These are phyloP conservation scores for Skeletonema potamos DNA, from an alignment of 108 stramenopile species.

Conservation along the genomic window DNA sequence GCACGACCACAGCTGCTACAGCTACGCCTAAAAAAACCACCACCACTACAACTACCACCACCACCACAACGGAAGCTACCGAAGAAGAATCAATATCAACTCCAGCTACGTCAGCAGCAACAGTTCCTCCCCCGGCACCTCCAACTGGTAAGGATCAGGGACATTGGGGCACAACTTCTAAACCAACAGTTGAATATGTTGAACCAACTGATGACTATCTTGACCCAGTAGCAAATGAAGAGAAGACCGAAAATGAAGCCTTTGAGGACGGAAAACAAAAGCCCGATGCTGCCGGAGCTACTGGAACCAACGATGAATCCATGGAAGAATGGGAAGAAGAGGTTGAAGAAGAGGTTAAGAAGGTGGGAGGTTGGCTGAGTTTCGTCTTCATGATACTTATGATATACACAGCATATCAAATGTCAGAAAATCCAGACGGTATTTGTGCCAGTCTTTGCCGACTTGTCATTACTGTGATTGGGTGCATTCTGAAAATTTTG, in stretches of 20 bases:
- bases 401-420: conserved; percentile 80
- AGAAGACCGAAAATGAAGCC: conserved; percentile 20
- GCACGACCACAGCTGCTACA: neutral
- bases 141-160: neutral
- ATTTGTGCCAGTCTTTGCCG: conserved; percentile 71
- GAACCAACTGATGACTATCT: conserved; percentile 33
- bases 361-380: conserved; percentile 63
- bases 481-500: conserved; percentile 63
- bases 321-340: conserved; percentile 35
- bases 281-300: neutral
- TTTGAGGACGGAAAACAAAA: conserved; percentile 32
- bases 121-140: conserved; percentile 1
- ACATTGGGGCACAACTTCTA: neutral
- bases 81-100: neutral
- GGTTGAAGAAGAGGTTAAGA: conserved; percentile 58
- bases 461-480: conserved; percentile 50
- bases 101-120: conserved; percentile 5
- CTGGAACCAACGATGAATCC: conserved; percentile 3
- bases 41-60: neutral
- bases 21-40: neutral
- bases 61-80: neutral
- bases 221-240: conserved; percentile 32
- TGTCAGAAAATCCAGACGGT: conserved; percentile 86
- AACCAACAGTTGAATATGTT: conserved; percentile 25
- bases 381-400: conserved; percentile 59